Evolutionary conservation across 371 early-diverging fungal genomes (phyloP).

Genomic region (Enterocytospora artemiae): DNA sequence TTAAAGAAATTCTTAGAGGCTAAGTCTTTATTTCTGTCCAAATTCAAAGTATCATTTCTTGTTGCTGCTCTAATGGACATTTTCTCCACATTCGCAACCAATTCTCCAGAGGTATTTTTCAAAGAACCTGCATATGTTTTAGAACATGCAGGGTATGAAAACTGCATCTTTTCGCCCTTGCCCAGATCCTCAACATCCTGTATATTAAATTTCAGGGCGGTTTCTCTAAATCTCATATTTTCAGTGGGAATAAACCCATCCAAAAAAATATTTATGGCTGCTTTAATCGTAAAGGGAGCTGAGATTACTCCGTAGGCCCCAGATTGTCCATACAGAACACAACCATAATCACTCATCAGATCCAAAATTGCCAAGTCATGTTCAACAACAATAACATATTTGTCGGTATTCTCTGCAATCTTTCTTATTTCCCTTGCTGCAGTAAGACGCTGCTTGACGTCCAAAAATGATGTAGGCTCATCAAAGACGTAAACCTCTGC

Average conservation of each 20-base stretch:
- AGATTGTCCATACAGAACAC: slow-evolving; percentile 92
- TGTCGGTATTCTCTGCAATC: slow-evolving; percentile 62
- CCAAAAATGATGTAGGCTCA: slow-evolving; percentile 94
- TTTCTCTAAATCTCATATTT: slow-evolving; percentile 96
- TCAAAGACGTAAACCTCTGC: slow-evolving; percentile 98
- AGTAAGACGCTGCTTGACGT: slow-evolving; percentile 96
- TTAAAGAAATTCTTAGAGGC: slow-evolving; percentile 61
- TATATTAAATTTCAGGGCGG: slow-evolving; percentile 81
- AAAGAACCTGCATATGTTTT: slow-evolving; percentile 58
- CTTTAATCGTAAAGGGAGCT: slow-evolving; percentile 86
- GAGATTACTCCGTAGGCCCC: slow-evolving; percentile 97
- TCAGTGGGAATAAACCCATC: slow-evolving; percentile 95
- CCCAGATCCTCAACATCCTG: slow-evolving; percentile 69
- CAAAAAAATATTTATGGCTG: slow-evolving; percentile 97
- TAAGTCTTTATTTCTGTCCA: background rate
- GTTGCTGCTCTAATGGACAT: background rate
- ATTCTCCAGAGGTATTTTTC: background rate
- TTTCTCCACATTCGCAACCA: background rate
- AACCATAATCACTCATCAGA: slow-evolving; percentile 93
- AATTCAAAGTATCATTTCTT: background rate
- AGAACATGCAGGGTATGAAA: slow-evolving; percentile 21
- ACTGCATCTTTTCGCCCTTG: slow-evolving; percentile 57
- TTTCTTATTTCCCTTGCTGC: slow-evolving; percentile 84
- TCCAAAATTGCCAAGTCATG: slow-evolving; percentile 97
- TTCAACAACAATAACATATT: slow-evolving; percentile 92